Base-by-base conservation (phyloP, 768 basidiomycete genomes). In the Mycena chlorophos region DNA sequence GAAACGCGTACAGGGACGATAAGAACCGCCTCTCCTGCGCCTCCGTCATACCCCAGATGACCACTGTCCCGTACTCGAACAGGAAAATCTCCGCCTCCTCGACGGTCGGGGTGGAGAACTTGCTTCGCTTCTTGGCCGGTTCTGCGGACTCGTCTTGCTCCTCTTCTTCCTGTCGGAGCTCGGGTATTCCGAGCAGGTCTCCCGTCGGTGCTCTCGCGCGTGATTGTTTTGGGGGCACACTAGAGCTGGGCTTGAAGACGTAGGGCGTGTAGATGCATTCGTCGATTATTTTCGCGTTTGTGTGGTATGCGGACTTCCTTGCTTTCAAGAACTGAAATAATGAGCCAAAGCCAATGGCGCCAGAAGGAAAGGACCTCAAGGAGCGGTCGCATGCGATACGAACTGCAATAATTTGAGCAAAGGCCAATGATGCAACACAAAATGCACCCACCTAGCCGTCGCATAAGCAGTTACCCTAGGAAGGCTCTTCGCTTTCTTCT, bases 41-140 rank as follows among this genome's bases (percentile, higher is more conserved):
- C 68, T 97, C 93, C 34, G 91, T 88, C 94, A 98, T 97, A 23
- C 95, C 95, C 95, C 95, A 98, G 49, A 96, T 91, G 23, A 98
- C 95, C 25, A 96, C 90, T 0, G 92, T 94, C 13, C 95, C 95
- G 67, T 96, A 97, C 59, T 88, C 83, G 71, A 97, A 98, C 61
- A 97, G 73, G 69, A 96, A 97, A 52, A 97, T 89, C 71, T 97
- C 95, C 8, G 90, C 89, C 60, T 88, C 89, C 60, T 88, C 86
- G 28, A 79, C 80, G 4, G 84, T 78, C 30, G 82, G 76, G 27
- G 84, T 78, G 63, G 87, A 72, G 65, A 88, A 89, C 70, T 86
- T 87, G 67, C 81, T 86, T 57, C 79, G 80, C 65, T 81, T 86
- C 68, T 75, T 75, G 65, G 75, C 78, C 48, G 68, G 67, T 22